phyloP scores from a whole-genome alignment of 352 stramenopile species.

The Pythium phragmiticola region DNA sequence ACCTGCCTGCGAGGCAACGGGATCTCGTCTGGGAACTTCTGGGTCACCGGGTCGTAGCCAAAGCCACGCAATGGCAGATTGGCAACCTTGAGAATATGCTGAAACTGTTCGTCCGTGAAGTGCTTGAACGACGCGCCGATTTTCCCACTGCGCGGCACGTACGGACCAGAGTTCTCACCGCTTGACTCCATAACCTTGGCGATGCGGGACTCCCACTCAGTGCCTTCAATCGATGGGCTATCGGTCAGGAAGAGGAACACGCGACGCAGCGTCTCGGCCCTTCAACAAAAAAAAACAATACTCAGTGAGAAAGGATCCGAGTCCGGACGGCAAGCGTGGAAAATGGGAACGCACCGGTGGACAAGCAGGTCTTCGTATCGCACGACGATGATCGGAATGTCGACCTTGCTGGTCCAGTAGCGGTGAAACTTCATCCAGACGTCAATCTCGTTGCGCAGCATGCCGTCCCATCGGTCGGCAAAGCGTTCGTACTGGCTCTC shows the following conservation, averaged over 20 bases:
- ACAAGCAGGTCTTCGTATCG: conserved; percentile 91
- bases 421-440: conserved; percentile 91
- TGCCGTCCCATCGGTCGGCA: conserved; percentile 83
- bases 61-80: conserved; percentile 80
- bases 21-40: conserved; percentile 75
- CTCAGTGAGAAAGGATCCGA: neutral
- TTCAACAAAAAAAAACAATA: conserved; percentile 11
- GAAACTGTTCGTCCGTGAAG: conserved; percentile 81
- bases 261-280: conserved; percentile 69
- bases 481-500: conserved; percentile 89
- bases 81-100: conserved; percentile 76
- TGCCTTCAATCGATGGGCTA: conserved; percentile 59
- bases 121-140: conserved; percentile 83
- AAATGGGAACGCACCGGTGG: conserved; percentile 42
- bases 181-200: conserved; percentile 53
- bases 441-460: conserved; percentile 90
- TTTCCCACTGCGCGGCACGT: conserved; percentile 83
- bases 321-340: neutral
- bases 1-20: conserved; percentile 76
- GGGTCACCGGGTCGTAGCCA: conserved; percentile 82
- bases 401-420: conserved; percentile 89
- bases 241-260: conserved; percentile 82
- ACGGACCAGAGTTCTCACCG: conserved; percentile 66
- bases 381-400: conserved; percentile 90
- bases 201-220: conserved; percentile 75